Conservation (phyloP, 2,329 filamentous ascomycete species). For the Hypocreales sp. region DNA sequence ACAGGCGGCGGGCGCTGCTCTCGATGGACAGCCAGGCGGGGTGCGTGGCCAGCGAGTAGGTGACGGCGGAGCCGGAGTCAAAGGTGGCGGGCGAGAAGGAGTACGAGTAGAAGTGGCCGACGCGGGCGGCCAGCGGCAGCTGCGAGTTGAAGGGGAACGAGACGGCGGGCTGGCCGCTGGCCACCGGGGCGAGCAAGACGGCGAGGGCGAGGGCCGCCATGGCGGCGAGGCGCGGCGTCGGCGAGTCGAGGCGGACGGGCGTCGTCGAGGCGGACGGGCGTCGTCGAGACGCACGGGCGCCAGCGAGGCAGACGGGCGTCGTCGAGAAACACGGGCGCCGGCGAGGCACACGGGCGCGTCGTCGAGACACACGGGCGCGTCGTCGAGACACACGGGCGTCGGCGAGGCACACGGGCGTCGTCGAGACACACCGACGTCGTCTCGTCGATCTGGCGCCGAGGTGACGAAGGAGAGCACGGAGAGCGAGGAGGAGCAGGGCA, state of each 20-base stretch:
- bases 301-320: too few species aligned
- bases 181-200: slow-evolving; percentile 14
- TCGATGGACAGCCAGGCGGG: slow-evolving; percentile 67
- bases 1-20: slow-evolving; percentile 45
- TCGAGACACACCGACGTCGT: slow-evolving; percentile 5
- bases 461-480: too few species aligned
- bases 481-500: too few species aligned
- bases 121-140: slow-evolving; percentile 61
- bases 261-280: too few species aligned
- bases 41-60: slow-evolving; percentile 49
- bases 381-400: too few species aligned
- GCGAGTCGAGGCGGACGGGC: too few species aligned
- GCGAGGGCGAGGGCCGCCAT: slow-evolving; percentile 14
- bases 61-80: slow-evolving; percentile 43
- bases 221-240: slow-evolving; percentile 9
- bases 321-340: too few species aligned
- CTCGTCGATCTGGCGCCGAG: too few species aligned
- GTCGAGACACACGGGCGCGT: slow-evolving; percentile 4
- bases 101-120: slow-evolving; percentile 52
- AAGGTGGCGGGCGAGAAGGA: slow-evolving; percentile 64
- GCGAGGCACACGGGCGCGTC: background rate
- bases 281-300: slow-evolving; percentile 6
- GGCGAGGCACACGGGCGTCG: too few species aligned
- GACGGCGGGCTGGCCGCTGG: slow-evolving; percentile 23
- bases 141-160: slow-evolving; percentile 73